These are phyloP conservation scores for Phanerochaete carnosa DNA, from an alignment of 768 basidiomycete species.

Conservation along the genomic window DNA sequence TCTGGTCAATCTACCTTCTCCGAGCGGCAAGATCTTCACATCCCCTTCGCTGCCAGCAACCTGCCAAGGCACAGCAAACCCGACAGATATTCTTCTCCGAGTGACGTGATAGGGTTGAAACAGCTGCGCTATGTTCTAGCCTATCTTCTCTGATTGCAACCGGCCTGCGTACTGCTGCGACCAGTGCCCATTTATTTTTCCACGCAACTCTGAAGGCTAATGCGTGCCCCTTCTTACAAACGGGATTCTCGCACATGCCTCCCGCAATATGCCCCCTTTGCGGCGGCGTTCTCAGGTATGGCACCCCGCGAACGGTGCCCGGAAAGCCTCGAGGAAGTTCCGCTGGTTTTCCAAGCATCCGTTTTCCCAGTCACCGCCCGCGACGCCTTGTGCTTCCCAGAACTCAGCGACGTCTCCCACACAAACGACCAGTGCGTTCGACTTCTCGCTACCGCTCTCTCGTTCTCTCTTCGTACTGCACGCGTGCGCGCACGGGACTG, in stretches of 20 bases:
- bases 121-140: neutral
- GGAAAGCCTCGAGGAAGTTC: neutral
- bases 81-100: neutral
- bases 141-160: neutral
- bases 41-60: neutral
- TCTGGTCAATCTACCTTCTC: slow-evolving; percentile 4
- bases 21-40: neutral
- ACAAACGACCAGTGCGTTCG: no score
- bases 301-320: neutral
- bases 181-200: neutral
- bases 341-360: neutral
- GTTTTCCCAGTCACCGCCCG: neutral
- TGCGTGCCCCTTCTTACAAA: neutral
- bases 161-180: neutral
- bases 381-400: neutral
- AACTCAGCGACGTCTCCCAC: neutral
- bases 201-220: slow-evolving; percentile 1
- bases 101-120: neutral
- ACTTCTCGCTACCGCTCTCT: neutral
- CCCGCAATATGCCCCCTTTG: neutral
- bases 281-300: neutral
- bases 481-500: neutral
- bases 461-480: neutral
- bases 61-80: neutral
- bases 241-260: neutral